Percentiles rank a stretch among this genome's conserved stretches.
Evolutionary conservation across 768 basidiomycete species (phyloP).

Genomic region (Lentinus tigrinus): DNA sequence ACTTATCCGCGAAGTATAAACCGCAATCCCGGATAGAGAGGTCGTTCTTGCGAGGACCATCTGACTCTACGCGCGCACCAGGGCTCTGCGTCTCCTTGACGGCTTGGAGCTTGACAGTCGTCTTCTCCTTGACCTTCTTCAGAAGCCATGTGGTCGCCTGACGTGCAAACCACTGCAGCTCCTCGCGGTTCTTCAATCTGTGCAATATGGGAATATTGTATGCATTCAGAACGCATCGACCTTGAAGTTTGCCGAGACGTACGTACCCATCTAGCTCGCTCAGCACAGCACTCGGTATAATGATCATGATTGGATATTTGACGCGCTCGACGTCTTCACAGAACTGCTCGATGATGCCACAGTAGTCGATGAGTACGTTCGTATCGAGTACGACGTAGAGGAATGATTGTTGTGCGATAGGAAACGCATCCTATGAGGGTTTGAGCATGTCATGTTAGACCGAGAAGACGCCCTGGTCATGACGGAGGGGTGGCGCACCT

Average conservation of each 20-base stretch:
- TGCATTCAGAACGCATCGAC: not conserved
- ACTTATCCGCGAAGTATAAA: conserved; percentile 48
- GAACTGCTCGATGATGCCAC: conserved; percentile 64
- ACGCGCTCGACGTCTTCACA: conserved; percentile 56
- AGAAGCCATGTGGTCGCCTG: conserved; percentile 40
- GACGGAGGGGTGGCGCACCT: conserved; percentile 35
- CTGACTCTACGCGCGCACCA: not conserved
- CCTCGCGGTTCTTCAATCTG: conserved; percentile 41
- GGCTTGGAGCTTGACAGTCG: conserved; percentile 30
- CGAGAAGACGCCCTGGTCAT: not conserved
- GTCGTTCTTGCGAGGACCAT: conserved; percentile 50
- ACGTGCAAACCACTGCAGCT: conserved; percentile 62
- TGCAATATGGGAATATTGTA: not conserved
- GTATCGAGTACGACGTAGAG: conserved; percentile 71
- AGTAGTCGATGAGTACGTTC: conserved; percentile 70
- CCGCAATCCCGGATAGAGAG: conserved; percentile 76
- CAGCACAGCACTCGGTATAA: conserved; percentile 75
- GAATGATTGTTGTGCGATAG: conserved; percentile 13
- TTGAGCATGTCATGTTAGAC: not conserved
- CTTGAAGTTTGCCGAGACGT: too few relatives aligned
- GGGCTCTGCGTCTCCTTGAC: conserved; percentile 24
- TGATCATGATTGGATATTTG: conserved; percentile 50
- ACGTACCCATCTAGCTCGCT: conserved; percentile 74
- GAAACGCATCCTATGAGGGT: conserved; percentile 18
- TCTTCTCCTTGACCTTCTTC: conserved; percentile 28